A percentile compares a stretch with the other conserved stretches of the same genome.
These are phyloP conservation scores for Solanum infundibuliforme DNA, from an alignment of 257 asterid genomes.

Conservation along the genomic window DNA sequence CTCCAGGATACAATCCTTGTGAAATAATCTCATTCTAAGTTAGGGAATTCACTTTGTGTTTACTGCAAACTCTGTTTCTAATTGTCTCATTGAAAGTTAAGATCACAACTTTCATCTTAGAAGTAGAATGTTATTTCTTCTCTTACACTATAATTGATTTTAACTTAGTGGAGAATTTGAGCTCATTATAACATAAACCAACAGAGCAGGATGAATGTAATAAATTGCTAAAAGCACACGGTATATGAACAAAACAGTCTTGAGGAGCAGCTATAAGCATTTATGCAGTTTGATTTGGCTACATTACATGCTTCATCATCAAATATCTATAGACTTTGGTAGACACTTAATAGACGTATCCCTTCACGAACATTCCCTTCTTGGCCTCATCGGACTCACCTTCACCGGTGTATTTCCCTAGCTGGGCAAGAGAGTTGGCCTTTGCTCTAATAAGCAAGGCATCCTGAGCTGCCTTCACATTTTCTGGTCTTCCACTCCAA, in stretches of 20 bases:
- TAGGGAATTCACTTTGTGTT: not conserved
- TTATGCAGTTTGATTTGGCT: slow-evolving; percentile 4
- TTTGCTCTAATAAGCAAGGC: slow-evolving; percentile 45
- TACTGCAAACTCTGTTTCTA: not conserved
- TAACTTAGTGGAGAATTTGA: not conserved
- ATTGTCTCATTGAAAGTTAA: not conserved
- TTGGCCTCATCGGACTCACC: slow-evolving; percentile 71
- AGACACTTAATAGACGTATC: slow-evolving; percentile 37
- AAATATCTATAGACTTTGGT: slow-evolving; percentile 1
- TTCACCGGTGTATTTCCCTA: slow-evolving; percentile 60
- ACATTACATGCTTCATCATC: slow-evolving; percentile 18
- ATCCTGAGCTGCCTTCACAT: slow-evolving; percentile 60
- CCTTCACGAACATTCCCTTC: slow-evolving; percentile 58
- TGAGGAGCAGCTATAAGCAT: slow-evolving; percentile 6
- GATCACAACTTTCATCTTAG: not conserved
- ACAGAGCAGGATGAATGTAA: not conserved
- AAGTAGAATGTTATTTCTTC: not conserved
- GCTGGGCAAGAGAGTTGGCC: slow-evolving; percentile 75
- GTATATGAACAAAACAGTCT: not conserved
- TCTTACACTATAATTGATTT: not conserved
- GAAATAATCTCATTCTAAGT: not conserved
- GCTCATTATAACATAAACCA: not conserved
- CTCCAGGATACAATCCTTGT: not conserved
- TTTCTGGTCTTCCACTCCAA: slow-evolving; percentile 63
- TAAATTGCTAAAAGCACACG: not conserved